These are phyloP conservation scores for Colletotrichum incanum DNA, from an alignment of 2,329 filamentous ascomycete species.

Conservation along the genomic window DNA sequence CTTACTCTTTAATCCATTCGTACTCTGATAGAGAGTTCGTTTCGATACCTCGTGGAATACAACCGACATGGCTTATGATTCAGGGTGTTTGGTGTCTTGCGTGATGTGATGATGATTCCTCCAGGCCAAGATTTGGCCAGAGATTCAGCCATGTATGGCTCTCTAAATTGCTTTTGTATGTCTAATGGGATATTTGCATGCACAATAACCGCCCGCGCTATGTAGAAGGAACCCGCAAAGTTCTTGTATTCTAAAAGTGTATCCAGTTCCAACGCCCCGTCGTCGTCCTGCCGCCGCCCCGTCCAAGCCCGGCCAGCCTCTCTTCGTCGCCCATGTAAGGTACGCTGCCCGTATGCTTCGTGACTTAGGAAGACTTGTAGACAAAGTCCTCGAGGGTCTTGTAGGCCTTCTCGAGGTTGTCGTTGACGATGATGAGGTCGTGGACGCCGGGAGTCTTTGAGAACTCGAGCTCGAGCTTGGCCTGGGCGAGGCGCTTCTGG, in stretches of 20 bases:
- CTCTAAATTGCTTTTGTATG: constrained; percentile 24
- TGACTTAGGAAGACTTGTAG: constrained; percentile 52
- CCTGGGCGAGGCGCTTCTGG: constrained; percentile 78
- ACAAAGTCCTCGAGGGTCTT: constrained; percentile 67
- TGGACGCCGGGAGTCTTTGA: constrained; percentile 74
- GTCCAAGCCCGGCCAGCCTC: background rate
- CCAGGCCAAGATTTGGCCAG: background rate
- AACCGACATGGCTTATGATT: constrained; percentile 43
- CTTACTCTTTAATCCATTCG: constrained; percentile 52
- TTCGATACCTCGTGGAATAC: constrained; percentile 58
- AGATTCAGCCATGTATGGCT: constrained; percentile 7
- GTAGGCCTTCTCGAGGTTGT: constrained; percentile 66
- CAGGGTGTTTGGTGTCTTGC: constrained; percentile 46
- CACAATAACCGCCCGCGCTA: constrained; percentile 33
- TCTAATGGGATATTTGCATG: constrained; percentile 27
- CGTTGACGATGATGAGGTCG: constrained; percentile 57
- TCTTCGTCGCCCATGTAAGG: background rate
- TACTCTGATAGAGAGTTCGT: constrained; percentile 60
- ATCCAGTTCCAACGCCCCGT: constrained; percentile 30
- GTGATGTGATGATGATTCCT: constrained; percentile 53
- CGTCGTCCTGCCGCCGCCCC: background rate
- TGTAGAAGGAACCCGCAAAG: constrained; percentile 20
- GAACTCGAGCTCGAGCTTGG: constrained; percentile 82
- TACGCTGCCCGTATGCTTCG: background rate
- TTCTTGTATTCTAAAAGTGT: constrained; percentile 26